phyloP scores from a whole-genome alignment of 768 basidiomycete genomes.

The Collybiopsis luxurians region DNA sequence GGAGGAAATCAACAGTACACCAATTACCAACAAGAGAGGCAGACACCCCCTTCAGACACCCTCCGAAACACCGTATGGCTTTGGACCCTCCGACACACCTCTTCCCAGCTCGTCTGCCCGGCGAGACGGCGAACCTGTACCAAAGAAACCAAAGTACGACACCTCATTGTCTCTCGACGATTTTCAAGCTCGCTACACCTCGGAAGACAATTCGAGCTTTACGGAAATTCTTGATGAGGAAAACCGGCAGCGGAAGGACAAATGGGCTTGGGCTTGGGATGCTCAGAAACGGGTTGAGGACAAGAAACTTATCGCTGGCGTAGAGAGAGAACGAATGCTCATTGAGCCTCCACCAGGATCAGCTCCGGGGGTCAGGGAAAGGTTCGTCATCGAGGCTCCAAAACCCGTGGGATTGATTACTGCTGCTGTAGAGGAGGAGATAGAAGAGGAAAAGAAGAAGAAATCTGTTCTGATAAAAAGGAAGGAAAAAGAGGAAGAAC shows the following conservation, averaged over 20 bases:
- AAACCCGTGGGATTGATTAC: slow-evolving; percentile 53
- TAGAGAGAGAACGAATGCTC: slow-evolving; percentile 66
- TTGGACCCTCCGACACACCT: slow-evolving; percentile 66
- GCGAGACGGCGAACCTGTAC: slow-evolving; percentile 35
- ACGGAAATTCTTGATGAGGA: slow-evolving; percentile 89
- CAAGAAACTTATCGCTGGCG: slow-evolving; percentile 62
- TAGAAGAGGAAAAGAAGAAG: slow-evolving; percentile 20
- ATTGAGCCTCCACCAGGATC: slow-evolving; percentile 55
- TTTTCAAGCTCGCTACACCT: slow-evolving; percentile 92
- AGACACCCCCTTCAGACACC: slow-evolving; percentile 42
- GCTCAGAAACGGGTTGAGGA: slow-evolving; percentile 80
- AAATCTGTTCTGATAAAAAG: slow-evolving; percentile 25
- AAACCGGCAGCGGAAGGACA: slow-evolving; percentile 77
- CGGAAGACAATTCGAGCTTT: slow-evolving; percentile 97
- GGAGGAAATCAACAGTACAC: slow-evolving; percentile 55
- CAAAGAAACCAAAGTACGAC: slow-evolving; percentile 62
- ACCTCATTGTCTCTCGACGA: slow-evolving; percentile 67
- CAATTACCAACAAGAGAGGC: slow-evolving; percentile 18
- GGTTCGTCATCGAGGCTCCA: slow-evolving; percentile 61
- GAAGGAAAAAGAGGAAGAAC: slow-evolving; percentile 19
- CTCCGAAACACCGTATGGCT: slow-evolving; percentile 63
- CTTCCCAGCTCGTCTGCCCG: slow-evolving; percentile 33
- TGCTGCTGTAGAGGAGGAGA: slow-evolving; percentile 24
- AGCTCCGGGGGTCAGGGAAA: slow-evolving; percentile 64
- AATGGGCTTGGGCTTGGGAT: slow-evolving; percentile 92